Percentiles rank a stretch among this genome's conserved stretches.
These are phyloP conservation scores for Candida sithepensis DNA, from an alignment of 805 yeast genomes.

Conservation along the genomic window DNA sequence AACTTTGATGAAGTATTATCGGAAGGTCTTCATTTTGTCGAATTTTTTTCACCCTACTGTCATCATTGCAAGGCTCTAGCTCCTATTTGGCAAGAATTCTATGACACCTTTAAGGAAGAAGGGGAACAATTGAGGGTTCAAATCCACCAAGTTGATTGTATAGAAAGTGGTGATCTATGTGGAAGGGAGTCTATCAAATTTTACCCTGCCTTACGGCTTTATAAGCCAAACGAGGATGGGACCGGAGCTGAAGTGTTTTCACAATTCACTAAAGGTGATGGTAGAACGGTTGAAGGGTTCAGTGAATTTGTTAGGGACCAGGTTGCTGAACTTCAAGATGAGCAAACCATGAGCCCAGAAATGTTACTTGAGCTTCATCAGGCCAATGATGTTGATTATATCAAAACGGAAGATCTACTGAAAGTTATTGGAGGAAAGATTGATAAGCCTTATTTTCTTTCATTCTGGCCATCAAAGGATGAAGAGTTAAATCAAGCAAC, in stretches of 20 bases:
- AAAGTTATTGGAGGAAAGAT: conserved; percentile 49
- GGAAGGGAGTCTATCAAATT: conserved; percentile 53
- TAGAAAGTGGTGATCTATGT: conserved; percentile 84
- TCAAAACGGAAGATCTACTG: conserved; percentile 39
- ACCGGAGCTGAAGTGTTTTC: conserved; percentile 34
- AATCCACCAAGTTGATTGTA: conserved; percentile 81
- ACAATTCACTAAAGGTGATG: conserved; percentile 45
- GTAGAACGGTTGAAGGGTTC: conserved; percentile 47
- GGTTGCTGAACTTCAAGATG: conserved; percentile 37
- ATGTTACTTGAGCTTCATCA: conserved; percentile 22
- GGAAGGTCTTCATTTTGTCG: conserved; percentile 68
- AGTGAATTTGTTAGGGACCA: conserved; percentile 52
- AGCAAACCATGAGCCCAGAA: conserved; percentile 45
- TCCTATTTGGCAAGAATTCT: conserved; percentile 78
- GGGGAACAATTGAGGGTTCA: conserved; percentile 45
- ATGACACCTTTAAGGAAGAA: conserved; percentile 42
- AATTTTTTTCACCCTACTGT: conserved; percentile 90
- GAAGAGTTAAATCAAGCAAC: conserved; percentile 34
- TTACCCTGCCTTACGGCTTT: conserved; percentile 74
- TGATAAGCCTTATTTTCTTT: conserved; percentile 49
- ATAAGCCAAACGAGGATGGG: conserved; percentile 50
- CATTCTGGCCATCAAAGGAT: conserved; percentile 62
- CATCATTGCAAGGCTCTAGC: conserved; percentile 74
- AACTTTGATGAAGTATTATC: conserved; percentile 49
- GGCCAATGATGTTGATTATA: conserved; percentile 5